A percentile compares a stretch with the other conserved stretches of the same genome.
Evolutionary conservation across 345 rosid genomes (phyloP).

Genomic region (Hirschfeldia incana): DNA sequence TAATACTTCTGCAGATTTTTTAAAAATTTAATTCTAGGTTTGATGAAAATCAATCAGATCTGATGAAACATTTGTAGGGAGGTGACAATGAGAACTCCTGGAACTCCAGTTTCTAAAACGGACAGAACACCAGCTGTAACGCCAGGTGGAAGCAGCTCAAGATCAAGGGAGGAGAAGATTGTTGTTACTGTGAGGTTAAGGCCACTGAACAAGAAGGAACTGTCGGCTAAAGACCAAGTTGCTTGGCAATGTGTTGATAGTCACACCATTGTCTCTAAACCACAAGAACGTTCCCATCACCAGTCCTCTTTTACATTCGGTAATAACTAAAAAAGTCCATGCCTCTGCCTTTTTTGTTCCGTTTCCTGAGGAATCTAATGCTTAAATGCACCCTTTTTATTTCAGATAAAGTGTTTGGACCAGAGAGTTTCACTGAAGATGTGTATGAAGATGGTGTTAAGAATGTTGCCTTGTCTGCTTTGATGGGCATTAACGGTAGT

Average conservation of each 20-base stretch:
- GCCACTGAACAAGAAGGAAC: constrained; percentile 89
- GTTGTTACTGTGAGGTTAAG: constrained; percentile 93
- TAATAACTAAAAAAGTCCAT: constrained; percentile 30
- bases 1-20: too few relatives aligned
- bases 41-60: constrained; percentile 13
- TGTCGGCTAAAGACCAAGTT: constrained; percentile 78
- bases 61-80: constrained; percentile 12
- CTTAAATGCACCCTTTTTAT: constrained; percentile 11
- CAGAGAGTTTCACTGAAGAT: constrained; percentile 63
- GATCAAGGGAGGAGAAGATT: constrained; percentile 87
- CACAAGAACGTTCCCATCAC: constrained; percentile 68
- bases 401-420: constrained; percentile 95
- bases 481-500: constrained; percentile 94
- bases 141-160: constrained; percentile 75
- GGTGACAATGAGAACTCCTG: constrained; percentile 68
- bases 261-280: constrained; percentile 67
- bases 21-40: neutral
- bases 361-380: constrained; percentile 11
- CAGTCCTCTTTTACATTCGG: constrained; percentile 84
- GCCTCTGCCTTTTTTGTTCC: neutral
- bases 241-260: constrained; percentile 97
- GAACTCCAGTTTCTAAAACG: constrained; percentile 77
- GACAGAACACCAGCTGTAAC: constrained; percentile 68
- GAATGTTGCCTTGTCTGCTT: constrained; percentile 93
- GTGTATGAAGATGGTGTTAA: constrained; percentile 98